A percentile compares a stretch with the other conserved stretches of the same genome.
Evolutionary conservation across 306 rosid species (phyloP).

Genomic region (Luffa acutangula): DNA sequence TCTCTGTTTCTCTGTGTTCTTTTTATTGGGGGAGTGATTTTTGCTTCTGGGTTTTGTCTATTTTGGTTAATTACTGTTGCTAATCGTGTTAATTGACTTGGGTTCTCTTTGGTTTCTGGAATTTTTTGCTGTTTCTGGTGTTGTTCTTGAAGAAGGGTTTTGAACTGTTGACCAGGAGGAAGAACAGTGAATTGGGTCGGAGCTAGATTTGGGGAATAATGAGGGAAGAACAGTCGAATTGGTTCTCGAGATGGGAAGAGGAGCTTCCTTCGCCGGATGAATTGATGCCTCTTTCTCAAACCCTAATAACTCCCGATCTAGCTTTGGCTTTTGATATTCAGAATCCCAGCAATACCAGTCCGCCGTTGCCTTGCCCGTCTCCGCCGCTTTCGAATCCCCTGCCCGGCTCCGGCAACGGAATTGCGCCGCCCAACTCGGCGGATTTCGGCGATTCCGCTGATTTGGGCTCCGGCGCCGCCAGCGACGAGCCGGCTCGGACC

Average conservation of each 20-base stretch:
- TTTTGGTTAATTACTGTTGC: neutral
- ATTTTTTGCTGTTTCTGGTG: neutral
- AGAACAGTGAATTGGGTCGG: slow-evolving; percentile 15
- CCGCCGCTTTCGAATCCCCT: slow-evolving; percentile 20
- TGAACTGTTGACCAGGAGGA: neutral
- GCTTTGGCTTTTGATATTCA: slow-evolving; percentile 83
- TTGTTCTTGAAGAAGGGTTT: neutral
- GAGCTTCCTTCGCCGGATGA: slow-evolving; percentile 72
- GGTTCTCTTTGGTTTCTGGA: neutral
- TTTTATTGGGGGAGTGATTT: neutral
- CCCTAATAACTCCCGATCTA: slow-evolving; percentile 95
- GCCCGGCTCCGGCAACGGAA: slow-evolving; percentile 22
- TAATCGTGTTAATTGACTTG: neutral
- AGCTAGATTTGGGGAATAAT: slow-evolving; percentile 23
- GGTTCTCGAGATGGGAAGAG: slow-evolving; percentile 88
- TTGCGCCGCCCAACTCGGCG: slow-evolving; percentile 50
- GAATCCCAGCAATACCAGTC: slow-evolving; percentile 26
- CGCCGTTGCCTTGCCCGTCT: slow-evolving; percentile 16
- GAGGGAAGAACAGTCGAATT: slow-evolving; percentile 88
- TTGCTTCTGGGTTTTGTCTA: neutral
- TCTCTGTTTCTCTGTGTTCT: neutral
- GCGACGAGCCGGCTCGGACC: slow-evolving; percentile 92
- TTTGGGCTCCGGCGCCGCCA: slow-evolving; percentile 66
- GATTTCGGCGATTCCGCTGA: slow-evolving; percentile 84
- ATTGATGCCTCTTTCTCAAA: slow-evolving; percentile 82